Base-by-base conservation (phyloP, 2,329 filamentous ascomycete species). In the Nannizziopsis barbatae region DNA sequence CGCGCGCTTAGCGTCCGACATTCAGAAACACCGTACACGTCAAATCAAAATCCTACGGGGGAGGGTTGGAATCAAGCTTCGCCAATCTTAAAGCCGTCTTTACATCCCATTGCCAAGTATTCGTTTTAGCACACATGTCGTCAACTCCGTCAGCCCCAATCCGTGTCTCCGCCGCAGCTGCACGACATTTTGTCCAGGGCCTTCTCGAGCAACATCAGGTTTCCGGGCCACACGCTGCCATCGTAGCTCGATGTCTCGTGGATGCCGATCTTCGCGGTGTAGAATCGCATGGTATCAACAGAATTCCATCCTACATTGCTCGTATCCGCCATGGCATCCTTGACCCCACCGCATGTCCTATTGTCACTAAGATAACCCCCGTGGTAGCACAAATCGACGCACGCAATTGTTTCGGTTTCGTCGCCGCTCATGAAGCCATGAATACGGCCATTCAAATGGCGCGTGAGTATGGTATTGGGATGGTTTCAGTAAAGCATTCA, bases 271-370 rank as follows among this genome's bases (percentile, higher is more conserved):
- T 90, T 0, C 80, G 85, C 36, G 85, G 84, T 43, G 80, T 89
- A 20, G 85, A 90, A 60, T 86, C 83, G 0, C 85, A 90, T 61
- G 85, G 81, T 52, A 79, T 84, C 62, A 86, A 86, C 62, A 79
- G 85, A 5, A 79, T 90, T 36, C 84, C 84, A 1, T 85, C 81
- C 0, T 90, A 90, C 68, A 77, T 89, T 70, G 74, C 77, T 47
- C 80, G 85, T 14, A 75, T 89, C 53, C 77, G 83, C 2, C 74
- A 81, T 58, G 80, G 80, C 1, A 81, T 84, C 1, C 74, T 90
- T 6, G 71, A 84, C 55, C 70, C 80, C 9, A 63, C 61, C 9
- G 81, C 81, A 1, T 61, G 68, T 2, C 84, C 84, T 0, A 71
- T 68, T 0, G 52, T 88, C 2, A 69, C 59, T 0, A 73, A 83